Base-by-base conservation (phyloP, 2,329 filamentous ascomycete genomes). In the Alternaria sp. region DNA sequence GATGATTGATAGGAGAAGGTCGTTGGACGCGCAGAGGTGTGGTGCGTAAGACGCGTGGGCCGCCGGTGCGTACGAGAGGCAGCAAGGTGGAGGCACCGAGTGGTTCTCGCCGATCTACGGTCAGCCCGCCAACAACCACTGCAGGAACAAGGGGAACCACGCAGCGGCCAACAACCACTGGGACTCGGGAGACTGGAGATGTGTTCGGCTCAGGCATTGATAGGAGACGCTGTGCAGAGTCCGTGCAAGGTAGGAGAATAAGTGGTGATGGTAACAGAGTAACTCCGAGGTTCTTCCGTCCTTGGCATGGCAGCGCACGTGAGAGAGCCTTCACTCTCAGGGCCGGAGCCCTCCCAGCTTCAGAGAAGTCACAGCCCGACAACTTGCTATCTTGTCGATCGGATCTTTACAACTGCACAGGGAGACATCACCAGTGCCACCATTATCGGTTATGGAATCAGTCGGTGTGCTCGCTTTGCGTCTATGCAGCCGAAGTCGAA, bases 31-130 rank as follows among this genome's bases (percentile, higher is more conserved):
- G 28, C 31, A 54, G 44, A 44, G n/a, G 17, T 14, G 56, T 42
- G 41, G 33, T 55, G 51, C 56, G 51, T 58, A 56, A 62, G 59
- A 55, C 56, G 53, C 56, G 59, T 66, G 63, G 59, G 62, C 51
- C 63, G 29, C 21, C 34, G 31, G 39, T 58, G 49, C 36, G 42
- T 45, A 17, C 39, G 21, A 45, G 45, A 31, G 40, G 51, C 45
- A 58, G 54, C 41, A 45, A 55, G 44, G 58, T 66, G 65, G 63
- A 57, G 57, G 56, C 29, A 53, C 58, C 56, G 61, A 58, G 42
- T 48, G 48, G 60, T 52, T 56, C 44, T 50, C 46, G 58, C 60
- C 62, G 65, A 68, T 50, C 39, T 53, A 60, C 56, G 55, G 63
- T 61, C 55, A 54, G 65, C 58, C 9, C n/a, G 34, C 40, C 52